A percentile compares a stretch with the other conserved stretches of the same genome.
phyloP scores from a whole-genome alignment of 352 stramenopile species.

The Discostella stelligera region DNA sequence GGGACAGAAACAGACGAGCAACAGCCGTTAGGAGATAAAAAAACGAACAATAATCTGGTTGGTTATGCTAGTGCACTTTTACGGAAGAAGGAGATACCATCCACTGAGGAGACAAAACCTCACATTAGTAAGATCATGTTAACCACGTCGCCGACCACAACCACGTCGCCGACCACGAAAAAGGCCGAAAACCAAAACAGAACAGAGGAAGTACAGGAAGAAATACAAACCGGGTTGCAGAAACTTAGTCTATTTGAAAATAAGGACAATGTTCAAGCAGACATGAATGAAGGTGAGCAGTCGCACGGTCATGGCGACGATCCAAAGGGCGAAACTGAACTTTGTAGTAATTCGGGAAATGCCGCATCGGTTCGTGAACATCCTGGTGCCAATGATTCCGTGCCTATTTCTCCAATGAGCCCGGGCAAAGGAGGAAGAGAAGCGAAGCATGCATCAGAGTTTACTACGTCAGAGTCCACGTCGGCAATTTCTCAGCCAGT shows the following conservation, averaged over 20 bases:
- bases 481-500: conserved; percentile 13
- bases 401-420: conserved; percentile 29
- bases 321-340: conserved; percentile 14
- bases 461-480: background rate
- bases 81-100: conserved; percentile 35
- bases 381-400: conserved; percentile 6
- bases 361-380: conserved; percentile 19
- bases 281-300: background rate
- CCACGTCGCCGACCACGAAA: conserved; percentile 8
- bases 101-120: conserved; percentile 1
- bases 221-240: conserved; percentile 54
- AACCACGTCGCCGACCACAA: background rate
- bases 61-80: conserved; percentile 54
- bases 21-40: conserved; percentile 10
- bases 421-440: background rate
- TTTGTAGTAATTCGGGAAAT: conserved; percentile 4
- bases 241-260: conserved; percentile 39
- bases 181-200: conserved; percentile 29
- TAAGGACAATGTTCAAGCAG: conserved; percentile 3
- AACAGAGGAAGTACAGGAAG: conserved; percentile 39
- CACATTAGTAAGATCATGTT: background rate
- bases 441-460: background rate
- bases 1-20: conserved; percentile 13
- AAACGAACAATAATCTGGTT: conserved; percentile 26
- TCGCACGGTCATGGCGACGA: background rate